Percentiles rank a stretch among this genome's conserved stretches.
These are phyloP conservation scores for Citrus medica DNA, from an alignment of 345 rosid genomes.

Conservation along the genomic window DNA sequence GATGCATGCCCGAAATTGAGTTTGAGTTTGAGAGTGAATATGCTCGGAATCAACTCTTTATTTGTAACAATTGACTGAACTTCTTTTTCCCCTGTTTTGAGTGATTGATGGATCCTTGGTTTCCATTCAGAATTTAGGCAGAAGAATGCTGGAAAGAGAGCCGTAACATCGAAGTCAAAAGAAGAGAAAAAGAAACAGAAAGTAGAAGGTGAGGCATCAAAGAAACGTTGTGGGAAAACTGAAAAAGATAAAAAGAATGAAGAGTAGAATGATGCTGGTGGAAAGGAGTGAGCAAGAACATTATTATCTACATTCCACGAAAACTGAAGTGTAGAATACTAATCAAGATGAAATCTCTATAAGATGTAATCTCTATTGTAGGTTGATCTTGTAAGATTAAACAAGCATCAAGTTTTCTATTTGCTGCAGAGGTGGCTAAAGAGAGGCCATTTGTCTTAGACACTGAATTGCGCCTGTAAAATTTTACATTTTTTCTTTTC, in stretches of 20 bases:
- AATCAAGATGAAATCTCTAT: neutral
- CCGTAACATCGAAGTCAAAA: conserved; percentile 37
- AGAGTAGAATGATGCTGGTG: conserved; percentile 2
- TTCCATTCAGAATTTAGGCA: conserved; percentile 51
- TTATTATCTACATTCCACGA: no score
- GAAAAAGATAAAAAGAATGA: conserved; percentile 14
- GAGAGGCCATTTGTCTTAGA: neutral
- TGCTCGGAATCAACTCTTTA: neutral
- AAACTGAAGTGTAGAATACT: neutral
- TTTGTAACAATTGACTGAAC: neutral
- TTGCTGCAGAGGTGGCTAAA: neutral
- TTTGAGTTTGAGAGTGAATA: neutral
- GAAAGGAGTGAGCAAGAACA: conserved; percentile 3
- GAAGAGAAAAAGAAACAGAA: conserved; percentile 53
- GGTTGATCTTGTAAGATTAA: neutral
- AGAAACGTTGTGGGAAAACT: conserved; percentile 30
- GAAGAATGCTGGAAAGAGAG: conserved; percentile 64
- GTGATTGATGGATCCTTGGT: neutral
- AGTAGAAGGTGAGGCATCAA: conserved; percentile 35
- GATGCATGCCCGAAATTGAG: neutral
- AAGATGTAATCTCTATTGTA: neutral
- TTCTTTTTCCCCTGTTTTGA: neutral
- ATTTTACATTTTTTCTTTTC: neutral
- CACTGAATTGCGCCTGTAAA: neutral
- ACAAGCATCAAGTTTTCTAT: no score